phyloP scores from a whole-genome alignment of 2,329 filamentous ascomycete species.

The Fusarium clavum region DNA sequence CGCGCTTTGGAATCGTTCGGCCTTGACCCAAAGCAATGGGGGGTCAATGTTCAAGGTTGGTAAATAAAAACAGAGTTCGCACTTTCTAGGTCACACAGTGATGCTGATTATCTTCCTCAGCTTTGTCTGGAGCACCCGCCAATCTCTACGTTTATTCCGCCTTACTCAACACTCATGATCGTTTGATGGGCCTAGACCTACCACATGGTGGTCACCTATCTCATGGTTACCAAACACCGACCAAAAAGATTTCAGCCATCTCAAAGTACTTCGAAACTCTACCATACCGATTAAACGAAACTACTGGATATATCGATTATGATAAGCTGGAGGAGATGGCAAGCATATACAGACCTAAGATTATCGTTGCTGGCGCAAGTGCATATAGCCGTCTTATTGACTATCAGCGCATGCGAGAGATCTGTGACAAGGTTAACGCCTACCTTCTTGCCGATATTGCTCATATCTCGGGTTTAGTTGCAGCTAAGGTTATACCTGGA shows the following conservation, averaged over 20 bases:
- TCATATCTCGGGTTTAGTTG: conserved; percentile 94
- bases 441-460: conserved; percentile 98
- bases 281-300: conserved; percentile 90
- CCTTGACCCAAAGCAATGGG: conserved; percentile 87
- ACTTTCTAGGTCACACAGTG: neutral
- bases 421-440: conserved; percentile 89
- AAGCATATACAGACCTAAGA: conserved; percentile 90
- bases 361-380: conserved; percentile 93
- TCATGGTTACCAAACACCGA: conserved; percentile 96
- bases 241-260: conserved; percentile 95
- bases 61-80: conserved; percentile 12
- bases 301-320: conserved; percentile 95
- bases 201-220: conserved; percentile 96
- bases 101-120: conserved; percentile 56
- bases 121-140: conserved; percentile 78
- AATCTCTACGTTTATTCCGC: conserved; percentile 97
- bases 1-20: conserved; percentile 90
- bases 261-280: conserved; percentile 99
- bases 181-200: conserved; percentile 96
- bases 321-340: conserved; percentile 89
- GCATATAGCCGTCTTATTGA: conserved; percentile 97
- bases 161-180: conserved; percentile 90
- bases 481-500: conserved; percentile 88
- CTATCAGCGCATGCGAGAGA: conserved; percentile 90
- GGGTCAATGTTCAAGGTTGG: conserved; percentile 92